Percentiles rank a stretch among this genome's conserved stretches.
These are phyloP conservation scores for Backusella sp. DNA, from an alignment of 192 early-diverging fungal genomes.

Conservation along the genomic window DNA sequence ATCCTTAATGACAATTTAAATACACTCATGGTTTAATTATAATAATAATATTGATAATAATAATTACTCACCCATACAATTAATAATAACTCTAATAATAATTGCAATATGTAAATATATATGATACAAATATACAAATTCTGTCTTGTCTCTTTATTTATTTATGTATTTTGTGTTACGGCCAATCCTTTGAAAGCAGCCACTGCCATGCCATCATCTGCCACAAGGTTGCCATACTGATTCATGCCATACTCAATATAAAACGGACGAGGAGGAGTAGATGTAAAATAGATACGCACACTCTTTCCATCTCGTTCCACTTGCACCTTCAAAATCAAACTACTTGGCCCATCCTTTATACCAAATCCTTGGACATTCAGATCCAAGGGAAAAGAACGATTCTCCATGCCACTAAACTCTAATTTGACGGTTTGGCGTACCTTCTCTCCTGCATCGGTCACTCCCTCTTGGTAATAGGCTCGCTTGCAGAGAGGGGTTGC, in stretches of 20 bases:
- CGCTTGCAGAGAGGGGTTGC: neutral
- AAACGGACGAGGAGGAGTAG: neutral
- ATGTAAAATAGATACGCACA: neutral
- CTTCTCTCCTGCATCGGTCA: too few relatives aligned
- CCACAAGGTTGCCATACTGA: conserved; percentile 10
- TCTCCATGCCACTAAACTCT: neutral
- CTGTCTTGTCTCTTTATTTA: too few relatives aligned
- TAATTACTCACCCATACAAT: too few relatives aligned
- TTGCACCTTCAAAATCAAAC: neutral
- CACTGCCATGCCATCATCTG: conserved; percentile 11
- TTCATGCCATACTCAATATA: conserved; percentile 13
- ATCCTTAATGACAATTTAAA: conserved; percentile 44
- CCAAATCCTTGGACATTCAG: neutral
- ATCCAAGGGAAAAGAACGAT: neutral
- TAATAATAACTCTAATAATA: neutral
- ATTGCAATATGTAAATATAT: neutral
- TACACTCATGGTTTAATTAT: conserved; percentile 22
- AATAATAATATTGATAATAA: neutral
- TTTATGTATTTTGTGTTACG: neutral
- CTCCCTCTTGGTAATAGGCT: neutral
- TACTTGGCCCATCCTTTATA: neutral
- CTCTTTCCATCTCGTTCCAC: neutral
- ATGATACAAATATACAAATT: neutral
- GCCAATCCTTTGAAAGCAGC: conserved; percentile 5
- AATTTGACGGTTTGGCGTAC: neutral